phyloP scores from a whole-genome alignment of 768 basidiomycete species.

The Pholiota microspora region DNA sequence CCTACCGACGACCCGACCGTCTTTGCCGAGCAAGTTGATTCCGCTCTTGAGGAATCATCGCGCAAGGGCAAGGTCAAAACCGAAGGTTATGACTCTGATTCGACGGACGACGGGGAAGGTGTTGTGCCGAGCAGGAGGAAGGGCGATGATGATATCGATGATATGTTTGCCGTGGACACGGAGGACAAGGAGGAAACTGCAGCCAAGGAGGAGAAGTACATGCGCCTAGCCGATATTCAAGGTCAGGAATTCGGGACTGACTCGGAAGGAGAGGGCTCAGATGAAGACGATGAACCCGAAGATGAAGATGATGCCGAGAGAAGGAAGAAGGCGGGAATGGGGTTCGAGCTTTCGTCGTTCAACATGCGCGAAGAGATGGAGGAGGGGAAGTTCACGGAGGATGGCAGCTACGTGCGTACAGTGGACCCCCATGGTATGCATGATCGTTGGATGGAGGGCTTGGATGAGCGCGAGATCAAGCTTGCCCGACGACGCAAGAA shows the following conservation, averaged over 20 bases:
- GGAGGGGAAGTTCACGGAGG: constrained; percentile 94
- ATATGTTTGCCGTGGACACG: constrained; percentile 78
- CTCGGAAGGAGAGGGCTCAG: constrained; percentile 35
- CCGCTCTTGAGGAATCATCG: constrained; percentile 65
- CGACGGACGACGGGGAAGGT: constrained; percentile 93
- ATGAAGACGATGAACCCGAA: constrained; percentile 50
- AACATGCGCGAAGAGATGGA: constrained; percentile 99
- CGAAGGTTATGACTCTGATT: constrained; percentile 92
- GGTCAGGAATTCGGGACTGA: constrained; percentile 84
- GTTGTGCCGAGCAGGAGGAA: constrained; percentile 81
- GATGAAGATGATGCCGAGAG: constrained; percentile 82
- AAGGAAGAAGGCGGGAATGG: constrained; percentile 84
- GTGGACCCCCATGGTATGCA: constrained; percentile 91
- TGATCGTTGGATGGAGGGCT: constrained; percentile 93
- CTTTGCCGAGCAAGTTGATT: constrained; percentile 79
- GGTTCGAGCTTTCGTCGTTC: constrained; percentile 90
- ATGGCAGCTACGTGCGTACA: constrained; percentile 83
- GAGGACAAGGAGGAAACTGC: constrained; percentile 47
- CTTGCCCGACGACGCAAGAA: constrained; percentile 74
- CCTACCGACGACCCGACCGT: constrained; percentile 71
- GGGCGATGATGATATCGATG: constrained; percentile 64
- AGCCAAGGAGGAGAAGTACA: constrained; percentile 60
- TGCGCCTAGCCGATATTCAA: constrained; percentile 93
- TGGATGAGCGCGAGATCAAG: constrained; percentile 85
- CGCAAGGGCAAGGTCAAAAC: constrained; percentile 77